phyloP scores from a whole-genome alignment of 345 rosid species.

The Hypericum perforatum region DNA sequence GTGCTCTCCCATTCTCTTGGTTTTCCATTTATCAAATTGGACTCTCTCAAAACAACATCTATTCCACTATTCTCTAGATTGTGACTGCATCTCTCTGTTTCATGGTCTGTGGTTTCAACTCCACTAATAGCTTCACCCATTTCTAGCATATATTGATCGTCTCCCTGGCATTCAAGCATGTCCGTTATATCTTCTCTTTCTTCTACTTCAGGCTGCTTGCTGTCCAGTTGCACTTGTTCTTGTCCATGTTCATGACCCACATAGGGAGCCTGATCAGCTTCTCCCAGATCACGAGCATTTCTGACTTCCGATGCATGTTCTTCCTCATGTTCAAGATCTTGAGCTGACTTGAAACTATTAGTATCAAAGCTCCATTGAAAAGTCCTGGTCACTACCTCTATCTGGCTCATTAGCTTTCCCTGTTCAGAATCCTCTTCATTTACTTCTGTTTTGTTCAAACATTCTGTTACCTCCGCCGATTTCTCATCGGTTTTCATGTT shows the following conservation, averaged over 20 bases:
- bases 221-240: constrained; percentile 22
- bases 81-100: constrained; percentile 9
- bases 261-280: constrained; percentile 10
- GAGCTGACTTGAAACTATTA: constrained; percentile 16
- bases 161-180: constrained; percentile 15
- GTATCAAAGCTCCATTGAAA: constrained; percentile 15
- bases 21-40: too few species aligned
- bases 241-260: constrained; percentile 15
- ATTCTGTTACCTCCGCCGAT: too few species aligned
- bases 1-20: constrained; percentile 15
- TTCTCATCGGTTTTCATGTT: too few species aligned
- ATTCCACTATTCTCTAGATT: constrained; percentile 16
- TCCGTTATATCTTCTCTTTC: constrained; percentile 18
- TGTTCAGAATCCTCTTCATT: constrained; percentile 23
- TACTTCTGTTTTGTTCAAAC: constrained; percentile 13
- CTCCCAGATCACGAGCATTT: constrained; percentile 19
- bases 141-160: constrained; percentile 9
- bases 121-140: constrained; percentile 6
- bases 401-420: constrained; percentile 23
- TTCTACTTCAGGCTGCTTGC: constrained; percentile 16
- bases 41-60: constrained; percentile 9
- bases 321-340: constrained; percentile 24
- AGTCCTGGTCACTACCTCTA: constrained; percentile 25
- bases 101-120: constrained; percentile 8
- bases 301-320: constrained; percentile 20